A percentile compares a stretch with the other conserved stretches of the same genome.
Evolutionary conservation across 2,329 filamentous ascomycete genomes (phyloP).

Genomic region (Pseudopithomyces chartarum): DNA sequence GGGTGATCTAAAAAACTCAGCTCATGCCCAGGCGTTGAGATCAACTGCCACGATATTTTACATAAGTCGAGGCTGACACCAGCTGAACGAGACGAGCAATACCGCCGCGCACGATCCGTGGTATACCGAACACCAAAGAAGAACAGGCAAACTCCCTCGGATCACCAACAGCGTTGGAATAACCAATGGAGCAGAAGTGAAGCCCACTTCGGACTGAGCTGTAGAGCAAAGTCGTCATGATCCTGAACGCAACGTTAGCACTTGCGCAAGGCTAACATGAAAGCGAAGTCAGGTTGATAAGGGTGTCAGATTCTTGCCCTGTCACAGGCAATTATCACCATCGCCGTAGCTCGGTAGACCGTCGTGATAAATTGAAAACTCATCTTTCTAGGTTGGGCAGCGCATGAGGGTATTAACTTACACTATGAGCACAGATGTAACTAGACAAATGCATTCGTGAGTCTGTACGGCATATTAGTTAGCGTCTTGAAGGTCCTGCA

Average conservation of each 20-base stretch:
- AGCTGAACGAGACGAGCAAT: no score
- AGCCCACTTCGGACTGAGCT: neutral
- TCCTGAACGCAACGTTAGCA: neutral
- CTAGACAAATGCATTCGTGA: neutral
- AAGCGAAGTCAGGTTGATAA: neutral
- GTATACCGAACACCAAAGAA: neutral
- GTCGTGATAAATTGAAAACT: conserved; percentile 69
- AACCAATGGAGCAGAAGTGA: neutral
- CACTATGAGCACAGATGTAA: neutral
- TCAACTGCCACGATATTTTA: no score
- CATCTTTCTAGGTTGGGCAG: conserved; percentile 37
- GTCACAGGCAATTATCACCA: conserved; percentile 83
- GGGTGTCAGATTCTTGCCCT: conserved; percentile 58
- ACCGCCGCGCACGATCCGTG: no score
- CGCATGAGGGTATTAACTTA: conserved; percentile 14
- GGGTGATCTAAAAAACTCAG: no score
- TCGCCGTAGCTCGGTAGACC: conserved; percentile 82
- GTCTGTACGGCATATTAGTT: conserved; percentile 28
- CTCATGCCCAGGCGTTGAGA: no score
- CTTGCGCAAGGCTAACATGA: neutral
- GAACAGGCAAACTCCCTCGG: neutral
- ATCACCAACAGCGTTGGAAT: neutral
- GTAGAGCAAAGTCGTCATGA: neutral
- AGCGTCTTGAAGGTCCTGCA: conserved; percentile 14
- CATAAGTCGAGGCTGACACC: no score